Evolutionary conservation across 176 grass and related monocot genomes (phyloP).

Genomic region (Raddia distichophylla): DNA sequence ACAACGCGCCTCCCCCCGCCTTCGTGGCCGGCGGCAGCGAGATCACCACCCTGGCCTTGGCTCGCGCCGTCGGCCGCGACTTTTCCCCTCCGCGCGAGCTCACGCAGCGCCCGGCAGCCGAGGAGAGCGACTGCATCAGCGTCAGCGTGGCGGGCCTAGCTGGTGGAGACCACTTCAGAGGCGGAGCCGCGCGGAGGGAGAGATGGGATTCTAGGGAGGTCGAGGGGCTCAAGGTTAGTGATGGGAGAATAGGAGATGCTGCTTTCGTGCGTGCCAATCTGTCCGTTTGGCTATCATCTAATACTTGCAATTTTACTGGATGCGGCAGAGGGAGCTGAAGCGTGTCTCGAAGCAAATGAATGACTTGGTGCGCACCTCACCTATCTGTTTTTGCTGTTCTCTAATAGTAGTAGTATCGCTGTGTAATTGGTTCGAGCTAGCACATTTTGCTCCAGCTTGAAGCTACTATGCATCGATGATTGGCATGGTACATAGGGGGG

Average conservation of each 20-base stretch:
- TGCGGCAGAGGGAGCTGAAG: conserved; percentile 60
- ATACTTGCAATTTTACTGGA: neutral
- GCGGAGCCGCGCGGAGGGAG: conserved; percentile 10
- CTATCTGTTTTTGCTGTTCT: neutral
- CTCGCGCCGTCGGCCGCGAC: neutral
- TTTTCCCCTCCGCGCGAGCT: conserved; percentile 69
- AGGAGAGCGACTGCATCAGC: neutral
- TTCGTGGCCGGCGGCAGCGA: neutral
- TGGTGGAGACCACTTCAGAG: neutral
- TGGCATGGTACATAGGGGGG: neutral
- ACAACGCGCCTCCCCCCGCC: conserved; percentile 30
- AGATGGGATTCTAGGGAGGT: conserved; percentile 38
- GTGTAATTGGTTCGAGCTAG: neutral
- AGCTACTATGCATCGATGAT: neutral
- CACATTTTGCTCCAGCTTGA: conserved; percentile 4
- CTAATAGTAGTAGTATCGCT: neutral
- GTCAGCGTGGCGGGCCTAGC: neutral
- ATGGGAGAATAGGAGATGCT: neutral
- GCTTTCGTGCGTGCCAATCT: neutral
- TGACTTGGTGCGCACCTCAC: conserved; percentile 53
- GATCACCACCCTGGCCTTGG: neutral
- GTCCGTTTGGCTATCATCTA: neutral
- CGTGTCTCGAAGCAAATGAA: conserved; percentile 50
- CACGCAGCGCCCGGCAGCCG: conserved; percentile 41
- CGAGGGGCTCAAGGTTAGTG: conserved; percentile 79